Conservation (phyloP, 345 rosid species). For the Gossypium sturtianum region DNA sequence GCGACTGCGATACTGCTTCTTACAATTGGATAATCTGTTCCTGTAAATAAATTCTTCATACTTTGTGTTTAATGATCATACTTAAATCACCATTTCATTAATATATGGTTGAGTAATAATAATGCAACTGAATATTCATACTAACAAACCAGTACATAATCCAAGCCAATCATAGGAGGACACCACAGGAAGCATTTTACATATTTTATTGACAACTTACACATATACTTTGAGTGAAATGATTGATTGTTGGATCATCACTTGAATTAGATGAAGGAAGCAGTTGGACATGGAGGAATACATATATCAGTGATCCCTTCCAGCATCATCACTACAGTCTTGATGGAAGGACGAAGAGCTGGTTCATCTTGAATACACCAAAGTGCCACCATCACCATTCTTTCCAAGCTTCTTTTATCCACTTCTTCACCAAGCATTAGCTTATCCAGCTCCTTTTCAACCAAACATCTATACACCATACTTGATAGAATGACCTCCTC, state of each 20-base stretch:
- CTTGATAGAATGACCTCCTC: slow-evolving; percentile 11
- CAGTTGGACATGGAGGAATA: slow-evolving; percentile 12
- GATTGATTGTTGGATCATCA: not conserved
- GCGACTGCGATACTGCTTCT: too few species aligned
- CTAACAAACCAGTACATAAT: too few species aligned
- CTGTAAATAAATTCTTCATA: too few species aligned
- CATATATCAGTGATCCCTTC: slow-evolving; percentile 19
- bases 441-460: not conserved
- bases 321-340: slow-evolving; percentile 17
- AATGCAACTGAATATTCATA: too few species aligned
- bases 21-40: too few species aligned
- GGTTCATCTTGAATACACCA: slow-evolving; percentile 28
- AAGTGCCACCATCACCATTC: slow-evolving; percentile 21
- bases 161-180: not conserved
- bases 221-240: not conserved
- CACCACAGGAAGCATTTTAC: not conserved
- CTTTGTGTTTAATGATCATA: too few species aligned
- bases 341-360: slow-evolving; percentile 17
- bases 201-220: not conserved
- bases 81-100: too few species aligned
- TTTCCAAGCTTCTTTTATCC: slow-evolving; percentile 16
- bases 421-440: slow-evolving; percentile 17
- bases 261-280: slow-evolving; percentile 4
- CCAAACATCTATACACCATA: slow-evolving; percentile 20
- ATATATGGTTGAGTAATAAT: too few species aligned